A percentile compares a stretch with the other conserved stretches of the same genome.
Evolutionary conservation across 202 grass and related monocot species (phyloP).

Genomic region (Bolboschoenoplectus hybrid): DNA sequence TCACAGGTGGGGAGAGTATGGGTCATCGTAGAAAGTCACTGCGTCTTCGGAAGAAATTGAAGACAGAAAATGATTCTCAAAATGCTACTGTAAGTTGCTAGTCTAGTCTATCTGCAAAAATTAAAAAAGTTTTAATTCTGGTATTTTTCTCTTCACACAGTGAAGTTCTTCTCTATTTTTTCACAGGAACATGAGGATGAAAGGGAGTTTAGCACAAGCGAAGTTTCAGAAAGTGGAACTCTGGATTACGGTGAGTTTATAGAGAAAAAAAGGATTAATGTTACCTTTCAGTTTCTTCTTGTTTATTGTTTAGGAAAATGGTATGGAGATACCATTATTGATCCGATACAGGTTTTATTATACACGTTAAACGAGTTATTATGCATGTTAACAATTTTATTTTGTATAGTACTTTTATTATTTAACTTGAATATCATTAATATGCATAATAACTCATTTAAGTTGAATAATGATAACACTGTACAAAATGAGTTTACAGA

Average conservation of each 20-base stretch:
- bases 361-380: too few species aligned
- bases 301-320: neutral
- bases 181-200: neutral
- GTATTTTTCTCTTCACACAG: neutral
- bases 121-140: neutral
- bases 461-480: too few species aligned
- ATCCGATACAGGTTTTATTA: too few species aligned
- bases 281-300: slow-evolving; percentile 3
- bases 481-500: too few species aligned
- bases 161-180: slow-evolving; percentile 1
- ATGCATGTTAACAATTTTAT: too few species aligned
- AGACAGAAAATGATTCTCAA: neutral
- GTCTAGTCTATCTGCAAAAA: neutral
- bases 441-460: too few species aligned
- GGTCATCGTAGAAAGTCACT: slow-evolving; percentile 40
- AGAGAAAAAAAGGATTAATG: too few species aligned
- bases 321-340: too few species aligned
- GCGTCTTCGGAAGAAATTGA: slow-evolving; percentile 40
- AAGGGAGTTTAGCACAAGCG: neutral
- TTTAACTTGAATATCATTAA: too few species aligned
- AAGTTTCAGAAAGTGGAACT: slow-evolving; percentile 24
- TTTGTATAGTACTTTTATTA: too few species aligned
- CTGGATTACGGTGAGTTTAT: slow-evolving; percentile 12
- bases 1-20: slow-evolving; percentile 34
- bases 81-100: slow-evolving; percentile 1